These are phyloP conservation scores for Leccinum disarticulatum DNA, from an alignment of 768 basidiomycete species.

Conservation along the genomic window DNA sequence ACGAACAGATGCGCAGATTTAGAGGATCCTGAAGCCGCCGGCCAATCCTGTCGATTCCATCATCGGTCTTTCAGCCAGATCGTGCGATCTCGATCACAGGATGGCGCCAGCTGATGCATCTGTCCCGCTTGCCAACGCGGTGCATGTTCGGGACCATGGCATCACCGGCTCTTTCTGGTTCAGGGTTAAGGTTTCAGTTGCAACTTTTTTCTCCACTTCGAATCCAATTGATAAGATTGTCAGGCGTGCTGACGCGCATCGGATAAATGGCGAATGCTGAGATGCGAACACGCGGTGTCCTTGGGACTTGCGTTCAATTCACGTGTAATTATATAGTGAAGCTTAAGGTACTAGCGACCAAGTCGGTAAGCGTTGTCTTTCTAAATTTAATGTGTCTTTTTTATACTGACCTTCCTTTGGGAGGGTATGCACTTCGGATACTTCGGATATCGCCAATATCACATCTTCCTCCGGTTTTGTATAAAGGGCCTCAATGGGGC, in stretches of 20 bases:
- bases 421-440: slow-evolving; percentile 19
- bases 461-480: slow-evolving; percentile 21
- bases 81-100: slow-evolving; percentile 20
- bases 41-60: slow-evolving; percentile 23
- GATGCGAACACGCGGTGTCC: slow-evolving; percentile 28
- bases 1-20: slow-evolving; percentile 13
- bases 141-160: not conserved
- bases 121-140: slow-evolving; percentile 3
- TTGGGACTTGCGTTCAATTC: slow-evolving; percentile 21
- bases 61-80: slow-evolving; percentile 18
- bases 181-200: slow-evolving; percentile 21
- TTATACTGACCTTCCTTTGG: slow-evolving; percentile 23
- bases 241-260: not conserved
- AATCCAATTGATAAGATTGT: slow-evolving; percentile 7
- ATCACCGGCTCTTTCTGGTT: slow-evolving; percentile 10
- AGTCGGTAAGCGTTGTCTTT: slow-evolving; percentile 25
- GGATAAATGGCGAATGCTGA: slow-evolving; percentile 22
- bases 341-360: slow-evolving; percentile 29
- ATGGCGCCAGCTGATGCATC: slow-evolving; percentile 5
- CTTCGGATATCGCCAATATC: slow-evolving; percentile 22
- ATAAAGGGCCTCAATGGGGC: slow-evolving; percentile 26
- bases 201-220: not conserved
- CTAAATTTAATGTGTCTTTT: slow-evolving; percentile 29
- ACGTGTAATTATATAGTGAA: slow-evolving; percentile 33
- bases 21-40: slow-evolving; percentile 10